Base-by-base conservation (phyloP, 1,284 basidiomycete genomes). In the Boletus smithii region DNA sequence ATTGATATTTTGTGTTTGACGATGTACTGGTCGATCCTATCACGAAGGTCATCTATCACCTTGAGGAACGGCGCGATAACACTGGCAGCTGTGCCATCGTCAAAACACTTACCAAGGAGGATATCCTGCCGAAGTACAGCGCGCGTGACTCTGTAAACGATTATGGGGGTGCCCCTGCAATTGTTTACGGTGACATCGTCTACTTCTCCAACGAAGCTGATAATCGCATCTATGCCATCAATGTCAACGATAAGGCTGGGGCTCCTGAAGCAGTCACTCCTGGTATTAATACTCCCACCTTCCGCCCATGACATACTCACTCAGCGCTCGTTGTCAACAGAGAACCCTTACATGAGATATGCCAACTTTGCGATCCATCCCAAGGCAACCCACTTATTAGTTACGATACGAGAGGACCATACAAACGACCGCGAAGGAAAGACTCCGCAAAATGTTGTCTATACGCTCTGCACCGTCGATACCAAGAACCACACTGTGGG, bases 351-450 rank as follows among this genome's bases (percentile, higher is more conserved):
- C 2, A 70, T 74, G 55, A 76, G 82, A 11, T 89, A 75, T 58
- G 85, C 79, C 3, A 43, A 60, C 34, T 51, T 59, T 40, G 50
- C 48, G 2, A 34, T 62, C 3, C 57, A 64, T 16, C 59, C 57
- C 14, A 26, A 27, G 16, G 17, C 53, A 13, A 31, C 23, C 14
- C 13, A 59, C n/a, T 29, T 63, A 9, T 20, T 63, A 5, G 59
- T 62, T 10, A 27, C 39, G 4, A 63, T 80, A 27, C 66, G 74
- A 9, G 81, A 83, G 55, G 79, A 82, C 52, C 80, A 83, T 57
- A 77, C 76, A 1, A 56, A 71, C 9, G 74, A 76, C 10, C 17
- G 17, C 10, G 9, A 30, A 6, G 37, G 37, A 8, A n/a, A 38
- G 14, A 61, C 61, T 2, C 78, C 79, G 0, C 51, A 66, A 8